Evolutionary conservation across 306 rosid species (phyloP).

Genomic region (Cajanus cajan): DNA sequence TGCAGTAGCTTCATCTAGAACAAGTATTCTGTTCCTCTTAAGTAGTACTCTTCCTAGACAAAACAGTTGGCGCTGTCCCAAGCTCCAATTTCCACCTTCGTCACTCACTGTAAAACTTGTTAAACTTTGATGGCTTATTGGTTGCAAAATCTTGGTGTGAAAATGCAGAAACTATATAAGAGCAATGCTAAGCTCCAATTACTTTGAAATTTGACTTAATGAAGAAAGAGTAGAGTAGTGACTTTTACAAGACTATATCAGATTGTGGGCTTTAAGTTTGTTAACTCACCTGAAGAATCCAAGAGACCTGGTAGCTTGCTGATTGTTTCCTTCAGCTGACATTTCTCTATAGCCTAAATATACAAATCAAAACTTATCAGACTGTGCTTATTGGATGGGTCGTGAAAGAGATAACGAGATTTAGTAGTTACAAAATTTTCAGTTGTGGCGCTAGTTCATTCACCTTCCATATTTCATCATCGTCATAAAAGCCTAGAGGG

Average conservation of each 20-base stretch:
- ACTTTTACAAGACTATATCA: not conserved
- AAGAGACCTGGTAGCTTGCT: not conserved
- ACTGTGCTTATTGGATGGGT: not conserved
- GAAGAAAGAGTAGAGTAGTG: not conserved
- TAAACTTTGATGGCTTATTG: not conserved
- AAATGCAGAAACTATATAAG: not conserved
- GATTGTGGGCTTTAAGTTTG: not conserved
- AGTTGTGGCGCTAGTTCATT: not conserved
- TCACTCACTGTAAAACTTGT: not conserved
- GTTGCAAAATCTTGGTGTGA: not conserved
- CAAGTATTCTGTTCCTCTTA: slow-evolving; percentile 1
- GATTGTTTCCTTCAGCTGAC: slow-evolving; percentile 3
- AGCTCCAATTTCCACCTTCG: slow-evolving; percentile 5
- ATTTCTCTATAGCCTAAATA: not conserved
- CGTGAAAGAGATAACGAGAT: not conserved
- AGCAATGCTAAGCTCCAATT: not conserved
- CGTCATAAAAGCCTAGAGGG: not conserved
- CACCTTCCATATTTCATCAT: slow-evolving; percentile 3
- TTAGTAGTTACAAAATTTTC: not conserved
- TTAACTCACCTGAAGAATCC: slow-evolving; percentile 7
- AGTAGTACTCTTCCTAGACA: not conserved
- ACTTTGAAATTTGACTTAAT: not conserved
- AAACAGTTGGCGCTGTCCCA: not conserved
- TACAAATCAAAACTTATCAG: not conserved
- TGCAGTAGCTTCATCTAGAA: not conserved